Evolutionary conservation across 2,329 filamentous ascomycete genomes (phyloP).

Genomic region (Fusarium stilboides): DNA sequence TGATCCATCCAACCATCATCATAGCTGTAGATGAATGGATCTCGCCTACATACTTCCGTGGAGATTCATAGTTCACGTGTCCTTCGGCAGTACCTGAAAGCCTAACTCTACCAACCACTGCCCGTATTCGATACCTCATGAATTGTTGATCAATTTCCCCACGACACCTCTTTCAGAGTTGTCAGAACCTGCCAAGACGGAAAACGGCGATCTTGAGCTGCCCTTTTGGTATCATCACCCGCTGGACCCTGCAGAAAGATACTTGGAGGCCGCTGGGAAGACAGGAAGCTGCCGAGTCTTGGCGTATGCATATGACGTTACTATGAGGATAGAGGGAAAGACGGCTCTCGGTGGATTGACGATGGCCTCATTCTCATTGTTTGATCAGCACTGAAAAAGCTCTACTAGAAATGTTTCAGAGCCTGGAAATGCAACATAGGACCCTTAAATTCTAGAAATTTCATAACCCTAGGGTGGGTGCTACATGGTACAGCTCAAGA

Average conservation of each 20-base stretch:
- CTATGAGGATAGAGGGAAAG: slow-evolving; percentile 17
- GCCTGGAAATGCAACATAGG: slow-evolving; percentile 1
- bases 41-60: neutral
- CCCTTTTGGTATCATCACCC: slow-evolving; percentile 24
- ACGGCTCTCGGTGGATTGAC: slow-evolving; percentile 5
- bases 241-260: slow-evolving; percentile 33
- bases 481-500: slow-evolving; percentile 7
- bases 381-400: slow-evolving; percentile 17
- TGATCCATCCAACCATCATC: neutral
- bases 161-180: neutral
- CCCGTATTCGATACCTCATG: neutral
- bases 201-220: slow-evolving; percentile 31
- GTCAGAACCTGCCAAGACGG: slow-evolving; percentile 33
- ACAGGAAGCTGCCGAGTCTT: slow-evolving; percentile 21
- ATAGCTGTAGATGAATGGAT: neutral
- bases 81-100: slow-evolving; percentile 3
- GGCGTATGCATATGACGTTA: slow-evolving; percentile 40
- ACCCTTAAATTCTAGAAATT: slow-evolving; percentile 3
- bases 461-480: neutral
- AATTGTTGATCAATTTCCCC: neutral
- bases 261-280: slow-evolving; percentile 38
- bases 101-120: neutral
- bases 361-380: slow-evolving; percentile 30
- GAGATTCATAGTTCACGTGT: neutral
- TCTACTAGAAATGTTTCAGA: slow-evolving; percentile 13